These are phyloP conservation scores for Leccinellum rugosiceps DNA, from an alignment of 768 basidiomycete species.

Conservation along the genomic window DNA sequence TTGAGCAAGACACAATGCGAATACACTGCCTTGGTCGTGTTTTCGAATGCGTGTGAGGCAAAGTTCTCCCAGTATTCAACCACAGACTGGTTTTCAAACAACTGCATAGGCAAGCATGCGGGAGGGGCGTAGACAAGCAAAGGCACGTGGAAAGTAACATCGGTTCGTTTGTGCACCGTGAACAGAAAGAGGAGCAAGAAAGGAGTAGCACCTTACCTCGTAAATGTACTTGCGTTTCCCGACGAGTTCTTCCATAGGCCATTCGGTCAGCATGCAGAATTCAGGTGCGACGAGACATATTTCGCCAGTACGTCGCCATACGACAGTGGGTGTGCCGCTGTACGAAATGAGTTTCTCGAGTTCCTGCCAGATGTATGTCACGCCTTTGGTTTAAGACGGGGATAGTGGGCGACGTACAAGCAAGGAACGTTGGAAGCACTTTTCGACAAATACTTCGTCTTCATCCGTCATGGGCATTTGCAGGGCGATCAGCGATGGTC, in stretches of 20 bases:
- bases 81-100: slow-evolving; percentile 93
- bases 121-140: neutral
- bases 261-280: slow-evolving; percentile 91
- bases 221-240: slow-evolving; percentile 49
- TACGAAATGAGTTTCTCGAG: slow-evolving; percentile 96
- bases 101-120: slow-evolving; percentile 36
- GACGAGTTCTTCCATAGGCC: slow-evolving; percentile 80
- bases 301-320: slow-evolving; percentile 98
- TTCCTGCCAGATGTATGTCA: slow-evolving; percentile 54
- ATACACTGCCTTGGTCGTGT: slow-evolving; percentile 93
- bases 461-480: slow-evolving; percentile 97
- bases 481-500: slow-evolving; percentile 94
- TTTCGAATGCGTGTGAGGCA: slow-evolving; percentile 95
- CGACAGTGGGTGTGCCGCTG: slow-evolving; percentile 94
- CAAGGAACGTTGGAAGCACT: slow-evolving; percentile 90
- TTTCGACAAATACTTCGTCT: slow-evolving; percentile 95
- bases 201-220: slow-evolving; percentile 28
- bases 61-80: slow-evolving; percentile 98
- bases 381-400: neutral
- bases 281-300: slow-evolving; percentile 96
- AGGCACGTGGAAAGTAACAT: slow-evolving; percentile 1
- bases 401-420: slow-evolving; percentile 49
- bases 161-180: slow-evolving; percentile 11
- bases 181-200: slow-evolving; percentile 17
- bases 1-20: slow-evolving; percentile 89